Base-by-base conservation (phyloP, 2,329 filamentous ascomycete genomes). In the Xylariaceae sp. region DNA sequence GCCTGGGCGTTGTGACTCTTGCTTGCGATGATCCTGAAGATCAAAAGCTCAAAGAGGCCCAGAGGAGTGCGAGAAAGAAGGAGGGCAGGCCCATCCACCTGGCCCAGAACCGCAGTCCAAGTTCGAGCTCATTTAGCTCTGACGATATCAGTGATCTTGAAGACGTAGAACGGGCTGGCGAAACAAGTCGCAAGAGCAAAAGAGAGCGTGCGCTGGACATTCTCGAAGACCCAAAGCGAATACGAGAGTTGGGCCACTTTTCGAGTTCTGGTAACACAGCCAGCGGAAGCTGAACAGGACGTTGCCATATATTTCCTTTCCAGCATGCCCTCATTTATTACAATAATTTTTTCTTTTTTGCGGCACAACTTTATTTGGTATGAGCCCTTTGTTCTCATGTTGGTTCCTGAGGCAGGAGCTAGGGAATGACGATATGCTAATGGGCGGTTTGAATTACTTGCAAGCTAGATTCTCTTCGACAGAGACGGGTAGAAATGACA, bases 21-120 rank as follows among this genome's bases (percentile, higher is more conserved):
- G 85, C 89, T 58, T 94, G 87, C 67, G 87, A 89, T 42, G 85
- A 87, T 9, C 76, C 90, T 45, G 72, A 79, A 50, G 83, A 95
- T 64, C 66, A 74, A 33, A 72, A 79, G 45, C 76, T 94, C 70
- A 96, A 96, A 71, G 67, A 81, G 32, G 76, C 81, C 46, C 90
- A 95, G 67, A 70, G 79, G 19, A 77, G 83, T 44, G 67, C 75
- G 50, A 95, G 93, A 76, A 87, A 87, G 72, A 68, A 69, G 31
- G 72, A 78, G 53, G 76, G 77, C 22, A 53, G 57, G 8, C 60
- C 68, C 44, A 53, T 82, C 26, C 65, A 71, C 41, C 70, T 82
- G 64, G 74, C 82, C 29, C 68, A 78, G 57, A 79, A 80, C 58
- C 67, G 71, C 32, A 81, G 73, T 51, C 65, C 69, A 9, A 75